Conservation (phyloP, 306 rosid species). For the Trichosanthes cucumerina region DNA sequence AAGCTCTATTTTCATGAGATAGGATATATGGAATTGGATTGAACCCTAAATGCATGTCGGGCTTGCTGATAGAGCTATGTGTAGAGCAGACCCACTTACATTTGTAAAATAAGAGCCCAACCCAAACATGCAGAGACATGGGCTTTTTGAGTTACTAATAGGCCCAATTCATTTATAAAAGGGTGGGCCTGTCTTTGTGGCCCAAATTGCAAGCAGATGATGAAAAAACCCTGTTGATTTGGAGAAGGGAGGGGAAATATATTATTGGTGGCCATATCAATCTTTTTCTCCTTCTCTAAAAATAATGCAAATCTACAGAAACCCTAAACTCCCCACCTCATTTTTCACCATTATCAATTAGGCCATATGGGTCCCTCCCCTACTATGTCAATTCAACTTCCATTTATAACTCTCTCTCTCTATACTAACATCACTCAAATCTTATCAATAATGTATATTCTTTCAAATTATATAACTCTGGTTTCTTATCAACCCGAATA, state of each 20-base stretch:
- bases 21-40: no score
- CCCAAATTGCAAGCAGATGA: background rate
- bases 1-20: no score
- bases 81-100: background rate
- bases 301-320: background rate
- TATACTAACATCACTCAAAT: no score
- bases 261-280: background rate
- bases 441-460: no score
- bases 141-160: background rate
- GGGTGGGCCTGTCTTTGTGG: background rate
- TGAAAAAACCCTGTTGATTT: background rate
- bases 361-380: background rate
- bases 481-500: no score
- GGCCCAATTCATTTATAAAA: background rate
- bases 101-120: background rate
- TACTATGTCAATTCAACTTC: background rate
- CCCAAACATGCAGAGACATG: background rate
- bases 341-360: background rate
- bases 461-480: no score
- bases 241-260: background rate
- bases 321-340: background rate
- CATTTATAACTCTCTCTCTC: background rate
- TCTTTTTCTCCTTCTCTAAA: background rate
- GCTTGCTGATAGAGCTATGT: background rate
- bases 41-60: no score